Evolutionary conservation across 2,329 filamentous ascomycete species (phyloP).

Genomic region (Magnaporthiopsis incrustans): DNA sequence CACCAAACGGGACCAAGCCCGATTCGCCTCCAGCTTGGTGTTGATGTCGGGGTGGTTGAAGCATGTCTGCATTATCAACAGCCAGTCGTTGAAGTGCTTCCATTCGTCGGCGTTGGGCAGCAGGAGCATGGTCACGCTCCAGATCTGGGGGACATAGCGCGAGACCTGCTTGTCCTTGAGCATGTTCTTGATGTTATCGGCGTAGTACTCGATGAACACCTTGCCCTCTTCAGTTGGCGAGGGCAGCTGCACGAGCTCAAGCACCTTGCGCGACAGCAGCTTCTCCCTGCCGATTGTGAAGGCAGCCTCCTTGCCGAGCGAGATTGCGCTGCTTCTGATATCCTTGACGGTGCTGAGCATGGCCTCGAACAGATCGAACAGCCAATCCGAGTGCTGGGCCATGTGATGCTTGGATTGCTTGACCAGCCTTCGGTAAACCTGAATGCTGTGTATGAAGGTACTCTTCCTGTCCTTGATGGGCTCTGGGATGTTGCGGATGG

Average conservation of each 20-base stretch:
- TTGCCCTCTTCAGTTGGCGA: slow-evolving; percentile 39
- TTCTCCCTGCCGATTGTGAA: slow-evolving; percentile 62
- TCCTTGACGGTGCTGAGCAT: slow-evolving; percentile 75
- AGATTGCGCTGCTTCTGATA: slow-evolving; percentile 65
- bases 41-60: slow-evolving; percentile 70
- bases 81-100: slow-evolving; percentile 66
- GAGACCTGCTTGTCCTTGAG: slow-evolving; percentile 54
- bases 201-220: slow-evolving; percentile 63
- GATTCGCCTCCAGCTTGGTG: slow-evolving; percentile 68
- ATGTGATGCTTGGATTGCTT: slow-evolving; percentile 65
- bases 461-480: slow-evolving; percentile 67
- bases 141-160: slow-evolving; percentile 72
- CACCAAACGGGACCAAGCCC: slow-evolving; percentile 79
- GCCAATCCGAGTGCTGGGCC: slow-evolving; percentile 66
- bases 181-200: slow-evolving; percentile 60
- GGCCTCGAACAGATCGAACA: slow-evolving; percentile 72
- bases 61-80: slow-evolving; percentile 70
- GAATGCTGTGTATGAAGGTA: slow-evolving; percentile 66
- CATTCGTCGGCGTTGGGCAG: slow-evolving; percentile 64
- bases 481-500: slow-evolving; percentile 64
- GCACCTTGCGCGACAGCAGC: slow-evolving; percentile 56
- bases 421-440: slow-evolving; percentile 71
- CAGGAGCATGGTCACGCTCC: slow-evolving; percentile 75
- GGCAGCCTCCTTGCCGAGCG: slow-evolving; percentile 63
- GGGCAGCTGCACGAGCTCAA: slow-evolving; percentile 51